These are phyloP conservation scores for Ustilago cynodontis DNA, from an alignment of 1,284 basidiomycete genomes.

Conservation along the genomic window DNA sequence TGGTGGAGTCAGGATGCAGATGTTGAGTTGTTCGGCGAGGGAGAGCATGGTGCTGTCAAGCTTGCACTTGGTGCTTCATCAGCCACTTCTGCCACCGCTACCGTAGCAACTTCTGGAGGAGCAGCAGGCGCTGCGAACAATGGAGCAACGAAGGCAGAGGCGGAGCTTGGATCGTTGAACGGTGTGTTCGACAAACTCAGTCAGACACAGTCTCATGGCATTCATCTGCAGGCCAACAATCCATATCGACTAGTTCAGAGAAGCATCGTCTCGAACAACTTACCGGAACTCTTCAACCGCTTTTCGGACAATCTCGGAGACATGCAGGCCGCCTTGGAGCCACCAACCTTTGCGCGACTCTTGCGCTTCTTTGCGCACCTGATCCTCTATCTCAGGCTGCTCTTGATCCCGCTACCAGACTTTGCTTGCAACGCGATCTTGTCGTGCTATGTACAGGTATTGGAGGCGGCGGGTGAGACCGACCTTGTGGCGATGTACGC, in stretches of 20 bases:
- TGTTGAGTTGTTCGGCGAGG: constrained; percentile 39
- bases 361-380: constrained; percentile 93
- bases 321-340: constrained; percentile 50
- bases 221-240: constrained; percentile 75
- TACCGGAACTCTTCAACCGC: constrained; percentile 71
- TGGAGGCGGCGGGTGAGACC: constrained; percentile 80
- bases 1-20: constrained; percentile 71
- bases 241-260: constrained; percentile 88
- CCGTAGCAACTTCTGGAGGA: constrained; percentile 15
- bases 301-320: constrained; percentile 59
- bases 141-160: constrained; percentile 9
- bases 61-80: constrained; percentile 39
- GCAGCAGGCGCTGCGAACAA: constrained; percentile 9
- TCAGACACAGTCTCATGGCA: constrained; percentile 56
- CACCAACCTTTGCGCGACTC: constrained; percentile 69
- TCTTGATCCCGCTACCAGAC: constrained; percentile 73
- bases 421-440: constrained; percentile 82
- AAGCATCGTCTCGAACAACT: constrained; percentile 83
- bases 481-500: constrained; percentile 94
- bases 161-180: constrained; percentile 38
- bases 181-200: constrained; percentile 63
- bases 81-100: constrained; percentile 21
- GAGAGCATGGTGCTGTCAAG: constrained; percentile 54
- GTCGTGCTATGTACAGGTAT: constrained; percentile 86
- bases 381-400: constrained; percentile 88